Evolutionary conservation across 768 basidiomycete species (phyloP).

Genomic region (Guyanaporus albipodus): DNA sequence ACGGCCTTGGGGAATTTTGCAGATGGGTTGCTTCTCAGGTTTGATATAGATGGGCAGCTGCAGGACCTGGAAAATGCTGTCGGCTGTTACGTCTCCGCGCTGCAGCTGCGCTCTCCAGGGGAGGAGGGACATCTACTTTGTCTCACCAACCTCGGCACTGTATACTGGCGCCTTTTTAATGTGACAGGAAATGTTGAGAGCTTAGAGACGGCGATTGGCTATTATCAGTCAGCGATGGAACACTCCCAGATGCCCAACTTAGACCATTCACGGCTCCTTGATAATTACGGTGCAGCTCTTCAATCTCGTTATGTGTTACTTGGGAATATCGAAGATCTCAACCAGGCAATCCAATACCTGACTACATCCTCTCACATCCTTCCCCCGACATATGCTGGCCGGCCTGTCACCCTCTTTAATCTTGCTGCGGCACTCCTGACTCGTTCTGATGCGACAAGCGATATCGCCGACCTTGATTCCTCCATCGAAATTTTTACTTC

Average conservation of each 20-base stretch:
- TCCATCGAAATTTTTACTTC: constrained; percentile 14
- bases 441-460: constrained; percentile 10
- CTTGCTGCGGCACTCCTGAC: constrained; percentile 8
- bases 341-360: constrained; percentile 21
- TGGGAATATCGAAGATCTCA: constrained; percentile 20
- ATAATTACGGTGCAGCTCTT: constrained; percentile 19
- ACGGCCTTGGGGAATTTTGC: constrained; percentile 20
- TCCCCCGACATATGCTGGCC: constrained; percentile 2
- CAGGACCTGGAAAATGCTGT: constrained; percentile 24
- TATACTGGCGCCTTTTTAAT: constrained; percentile 2
- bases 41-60: constrained; percentile 18
- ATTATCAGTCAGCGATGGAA: constrained; percentile 12
- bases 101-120: constrained; percentile 16
- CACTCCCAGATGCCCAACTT: constrained; percentile 14
- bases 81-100: constrained; percentile 8
- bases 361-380: constrained; percentile 16
- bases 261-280: constrained; percentile 16
- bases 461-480: constrained; percentile 13
- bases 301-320: constrained; percentile 10
- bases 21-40: constrained; percentile 18
- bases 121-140: constrained; percentile 5
- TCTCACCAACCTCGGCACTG: constrained; percentile 14
- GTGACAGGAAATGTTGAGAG: constrained; percentile 11
- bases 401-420: constrained; percentile 9
- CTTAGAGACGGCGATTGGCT: constrained; percentile 21